phyloP scores from a whole-genome alignment of 768 basidiomycete genomes.

The Kwoniella shandongensis region DNA sequence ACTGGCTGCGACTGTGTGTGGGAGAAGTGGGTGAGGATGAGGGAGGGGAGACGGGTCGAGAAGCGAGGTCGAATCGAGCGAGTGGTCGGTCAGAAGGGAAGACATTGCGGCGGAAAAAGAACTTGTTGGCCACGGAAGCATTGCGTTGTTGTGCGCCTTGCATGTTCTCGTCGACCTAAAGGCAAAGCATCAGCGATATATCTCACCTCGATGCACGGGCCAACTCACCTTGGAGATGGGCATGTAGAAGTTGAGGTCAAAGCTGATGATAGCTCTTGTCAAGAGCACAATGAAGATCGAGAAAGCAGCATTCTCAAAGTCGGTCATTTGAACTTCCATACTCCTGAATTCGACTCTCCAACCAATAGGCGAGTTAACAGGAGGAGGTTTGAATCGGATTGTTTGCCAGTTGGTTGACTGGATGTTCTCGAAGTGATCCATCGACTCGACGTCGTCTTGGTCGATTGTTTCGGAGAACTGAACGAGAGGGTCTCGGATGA shows the following conservation, averaged over 20 bases:
- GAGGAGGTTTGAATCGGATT: constrained; percentile 95
- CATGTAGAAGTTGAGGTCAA: constrained; percentile 90
- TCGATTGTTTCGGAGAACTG: constrained; percentile 90
- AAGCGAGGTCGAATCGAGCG: constrained; percentile 36
- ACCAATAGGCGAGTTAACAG: constrained; percentile 84
- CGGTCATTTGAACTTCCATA: constrained; percentile 99
- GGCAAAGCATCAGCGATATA: not conserved
- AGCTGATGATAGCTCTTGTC: constrained; percentile 86
- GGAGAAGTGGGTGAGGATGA: constrained; percentile 5
- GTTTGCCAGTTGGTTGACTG: constrained; percentile 99
- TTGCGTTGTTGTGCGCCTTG: constrained; percentile 77
- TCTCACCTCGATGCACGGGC: not conserved
- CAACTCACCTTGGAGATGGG: constrained; percentile 85
- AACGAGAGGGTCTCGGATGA: constrained; percentile 95
- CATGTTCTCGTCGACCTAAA: constrained; percentile 98
- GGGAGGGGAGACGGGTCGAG: constrained; percentile 42
- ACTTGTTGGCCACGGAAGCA: constrained; percentile 70
- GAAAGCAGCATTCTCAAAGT: constrained; percentile 98
- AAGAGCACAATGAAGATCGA: constrained; percentile 91
- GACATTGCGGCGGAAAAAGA: constrained; percentile 86
- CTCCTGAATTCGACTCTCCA: constrained; percentile 98
- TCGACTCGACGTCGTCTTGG: constrained; percentile 82
- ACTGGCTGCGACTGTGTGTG: constrained; percentile 3
- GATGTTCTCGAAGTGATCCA: constrained; percentile 98
- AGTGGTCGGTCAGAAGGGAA: constrained; percentile 61